A percentile compares a stretch with the other conserved stretches of the same genome.
Conservation (phyloP, 805 yeast species). For the Maudiozyma turicensis region DNA sequence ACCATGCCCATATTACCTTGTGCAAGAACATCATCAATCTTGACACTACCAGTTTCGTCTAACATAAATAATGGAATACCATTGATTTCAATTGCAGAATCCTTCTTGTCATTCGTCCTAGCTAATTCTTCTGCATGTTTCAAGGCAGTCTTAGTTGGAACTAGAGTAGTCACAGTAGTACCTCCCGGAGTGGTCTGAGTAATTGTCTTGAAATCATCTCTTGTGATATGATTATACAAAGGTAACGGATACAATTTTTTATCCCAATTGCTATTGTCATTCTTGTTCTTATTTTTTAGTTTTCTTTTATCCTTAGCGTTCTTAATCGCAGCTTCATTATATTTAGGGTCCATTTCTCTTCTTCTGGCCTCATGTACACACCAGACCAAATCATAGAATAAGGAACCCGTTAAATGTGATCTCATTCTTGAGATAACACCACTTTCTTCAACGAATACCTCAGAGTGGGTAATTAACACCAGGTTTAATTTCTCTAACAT, state of each 20-base stretch:
- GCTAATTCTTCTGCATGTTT: constrained; percentile 26
- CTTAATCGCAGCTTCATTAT: constrained; percentile 26
- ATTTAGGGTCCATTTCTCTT: constrained; percentile 39
- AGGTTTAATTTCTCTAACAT: constrained; percentile 82
- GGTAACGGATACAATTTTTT: constrained; percentile 64
- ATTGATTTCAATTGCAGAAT: constrained; percentile 43
- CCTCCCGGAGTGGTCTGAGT: constrained; percentile 88
- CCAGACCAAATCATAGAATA: constrained; percentile 88
- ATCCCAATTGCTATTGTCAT: constrained; percentile 8
- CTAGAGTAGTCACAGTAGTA: constrained; percentile 79
- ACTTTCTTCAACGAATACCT: constrained; percentile 59
- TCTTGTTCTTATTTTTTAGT: constrained; percentile 7
- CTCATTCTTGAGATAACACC: constrained; percentile 81
- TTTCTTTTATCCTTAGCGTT: constrained; percentile 26
- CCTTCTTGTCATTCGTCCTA: constrained; percentile 12
- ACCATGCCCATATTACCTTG: neutral
- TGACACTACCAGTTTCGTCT: constrained; percentile 69
- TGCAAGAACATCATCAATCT: constrained; percentile 4
- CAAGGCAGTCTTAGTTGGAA: constrained; percentile 76
- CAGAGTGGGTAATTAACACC: constrained; percentile 81
- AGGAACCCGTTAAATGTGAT: constrained; percentile 82
- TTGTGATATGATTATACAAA: constrained; percentile 80
- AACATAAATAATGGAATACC: constrained; percentile 65
- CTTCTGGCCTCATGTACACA: constrained; percentile 90
- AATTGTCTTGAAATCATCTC: constrained; percentile 77